Percentiles rank a stretch among this genome's conserved stretches.
Evolutionary conservation across 352 stramenopile genomes (phyloP).

Genomic region (Globisporangium cystogenes): DNA sequence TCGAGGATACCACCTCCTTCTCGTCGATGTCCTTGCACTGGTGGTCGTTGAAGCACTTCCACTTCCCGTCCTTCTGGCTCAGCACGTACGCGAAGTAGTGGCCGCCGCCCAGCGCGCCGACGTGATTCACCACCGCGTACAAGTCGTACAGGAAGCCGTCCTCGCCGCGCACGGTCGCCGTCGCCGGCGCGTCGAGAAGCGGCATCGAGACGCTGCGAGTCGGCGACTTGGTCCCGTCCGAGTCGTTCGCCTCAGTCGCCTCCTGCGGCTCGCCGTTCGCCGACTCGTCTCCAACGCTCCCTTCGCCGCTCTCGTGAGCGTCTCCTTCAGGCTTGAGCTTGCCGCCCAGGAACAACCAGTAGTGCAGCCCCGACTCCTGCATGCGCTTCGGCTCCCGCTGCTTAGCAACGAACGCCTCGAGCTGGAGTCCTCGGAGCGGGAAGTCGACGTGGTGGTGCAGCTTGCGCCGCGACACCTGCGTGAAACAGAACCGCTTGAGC

Average conservation of each 20-base stretch:
- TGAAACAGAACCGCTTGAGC: constrained; percentile 99
- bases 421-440: constrained; percentile 89
- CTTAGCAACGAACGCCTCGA: constrained; percentile 77
- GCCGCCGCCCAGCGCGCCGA: constrained; percentile 92
- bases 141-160: constrained; percentile 91
- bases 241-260: neutral
- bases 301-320: neutral
- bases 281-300: neutral
- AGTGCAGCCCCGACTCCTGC: constrained; percentile 46
- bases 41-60: constrained; percentile 98
- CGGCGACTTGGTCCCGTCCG: neutral
- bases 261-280: neutral
- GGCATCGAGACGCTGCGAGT: constrained; percentile 17
- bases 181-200: constrained; percentile 52
- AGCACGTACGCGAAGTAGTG: constrained; percentile 93
- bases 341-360: constrained; percentile 74
- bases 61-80: constrained; percentile 89
- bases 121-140: constrained; percentile 97
- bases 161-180: constrained; percentile 38
- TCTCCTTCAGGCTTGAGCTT: constrained; percentile 33
- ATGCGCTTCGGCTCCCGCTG: constrained; percentile 38
- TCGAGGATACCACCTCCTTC: constrained; percentile 79
- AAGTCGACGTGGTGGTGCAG: constrained; percentile 96
- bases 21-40: constrained; percentile 86
- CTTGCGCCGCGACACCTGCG: constrained; percentile 90